A percentile compares a stretch with the other conserved stretches of the same genome.
Evolutionary conservation across 2,329 filamentous ascomycete species (phyloP).

Genomic region (Aspergillus tamarii): DNA sequence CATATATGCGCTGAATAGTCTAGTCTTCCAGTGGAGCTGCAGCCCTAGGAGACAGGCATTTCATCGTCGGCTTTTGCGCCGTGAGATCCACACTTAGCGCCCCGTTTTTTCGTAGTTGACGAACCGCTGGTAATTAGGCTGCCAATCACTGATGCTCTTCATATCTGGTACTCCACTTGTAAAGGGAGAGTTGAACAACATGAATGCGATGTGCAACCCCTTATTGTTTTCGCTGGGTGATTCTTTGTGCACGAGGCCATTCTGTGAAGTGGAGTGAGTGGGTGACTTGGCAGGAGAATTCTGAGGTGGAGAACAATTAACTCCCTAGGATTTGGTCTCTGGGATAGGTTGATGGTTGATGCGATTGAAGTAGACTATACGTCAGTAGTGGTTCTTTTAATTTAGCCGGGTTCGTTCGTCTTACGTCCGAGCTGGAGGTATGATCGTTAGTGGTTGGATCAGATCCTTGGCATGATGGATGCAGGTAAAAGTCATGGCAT

Average conservation of each 20-base stretch:
- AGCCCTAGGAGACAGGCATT: neutral
- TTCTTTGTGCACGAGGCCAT: neutral
- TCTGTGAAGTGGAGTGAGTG: neutral
- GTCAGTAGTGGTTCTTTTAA: neutral
- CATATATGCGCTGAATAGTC: slow-evolving; percentile 1
- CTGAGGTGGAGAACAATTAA: neutral
- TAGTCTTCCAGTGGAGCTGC: neutral
- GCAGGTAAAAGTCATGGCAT: neutral
- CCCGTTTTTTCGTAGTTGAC: neutral
- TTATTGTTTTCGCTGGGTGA: neutral
- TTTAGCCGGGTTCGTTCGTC: neutral
- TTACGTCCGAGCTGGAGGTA: neutral
- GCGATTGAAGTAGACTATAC: neutral
- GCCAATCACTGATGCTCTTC: neutral
- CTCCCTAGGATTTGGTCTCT: neutral
- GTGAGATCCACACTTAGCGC: neutral
- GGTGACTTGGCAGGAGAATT: neutral
- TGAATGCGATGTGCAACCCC: neutral
- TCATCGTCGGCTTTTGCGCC: neutral
- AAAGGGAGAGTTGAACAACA: neutral
- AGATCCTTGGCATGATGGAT: neutral
- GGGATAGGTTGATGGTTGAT: neutral
- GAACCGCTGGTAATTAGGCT: neutral
- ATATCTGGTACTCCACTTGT: neutral
- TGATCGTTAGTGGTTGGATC: neutral